Conservation (phyloP, 495 filamentous ascomycete species). For the Penicilliopsis zonata region DNA sequence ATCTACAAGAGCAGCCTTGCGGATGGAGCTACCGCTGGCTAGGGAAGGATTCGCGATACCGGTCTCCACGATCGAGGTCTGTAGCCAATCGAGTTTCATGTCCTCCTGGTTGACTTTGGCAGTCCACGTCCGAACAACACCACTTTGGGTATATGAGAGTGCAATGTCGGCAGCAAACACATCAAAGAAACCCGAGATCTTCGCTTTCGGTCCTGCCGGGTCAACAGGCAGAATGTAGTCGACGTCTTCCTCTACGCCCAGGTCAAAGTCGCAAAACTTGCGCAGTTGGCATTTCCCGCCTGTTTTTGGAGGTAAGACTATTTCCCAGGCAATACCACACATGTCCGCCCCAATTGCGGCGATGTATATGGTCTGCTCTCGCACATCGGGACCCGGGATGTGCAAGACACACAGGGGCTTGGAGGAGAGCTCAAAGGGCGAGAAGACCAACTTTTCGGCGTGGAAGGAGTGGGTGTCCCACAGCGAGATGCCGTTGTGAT, state of each 20-base stretch:
- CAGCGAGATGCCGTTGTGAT: constrained; percentile 60
- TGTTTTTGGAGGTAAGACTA: constrained; percentile 31
- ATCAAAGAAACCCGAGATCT: constrained; percentile 73
- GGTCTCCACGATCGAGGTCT: constrained; percentile 74
- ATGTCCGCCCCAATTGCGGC: constrained; percentile 75
- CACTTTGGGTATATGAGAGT: constrained; percentile 70
- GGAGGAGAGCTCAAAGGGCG: constrained; percentile 48
- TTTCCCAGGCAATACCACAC: constrained; percentile 78
- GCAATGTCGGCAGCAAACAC: constrained; percentile 81
- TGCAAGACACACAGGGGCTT: constrained; percentile 76
- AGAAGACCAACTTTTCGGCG: constrained; percentile 44
- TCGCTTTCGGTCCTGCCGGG: constrained; percentile 62
- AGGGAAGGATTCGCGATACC: constrained; percentile 61
- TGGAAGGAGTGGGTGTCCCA: constrained; percentile 60
- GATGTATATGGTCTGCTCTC: constrained; percentile 44
- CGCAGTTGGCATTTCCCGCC: constrained; percentile 31
- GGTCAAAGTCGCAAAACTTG: constrained; percentile 60
- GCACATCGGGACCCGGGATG: constrained; percentile 51
- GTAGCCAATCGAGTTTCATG: constrained; percentile 62
- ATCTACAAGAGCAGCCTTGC: constrained; percentile 79
- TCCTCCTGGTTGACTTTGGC: constrained; percentile 53
- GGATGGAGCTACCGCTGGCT: constrained; percentile 74
- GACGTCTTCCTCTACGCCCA: constrained; percentile 62
- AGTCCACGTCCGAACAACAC: constrained; percentile 75
- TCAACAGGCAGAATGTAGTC: constrained; percentile 82